A percentile compares a stretch with the other conserved stretches of the same genome.
These are phyloP conservation scores for Heterobasidion irregulare DNA, from an alignment of 1,284 basidiomycete genomes.

Conservation along the genomic window DNA sequence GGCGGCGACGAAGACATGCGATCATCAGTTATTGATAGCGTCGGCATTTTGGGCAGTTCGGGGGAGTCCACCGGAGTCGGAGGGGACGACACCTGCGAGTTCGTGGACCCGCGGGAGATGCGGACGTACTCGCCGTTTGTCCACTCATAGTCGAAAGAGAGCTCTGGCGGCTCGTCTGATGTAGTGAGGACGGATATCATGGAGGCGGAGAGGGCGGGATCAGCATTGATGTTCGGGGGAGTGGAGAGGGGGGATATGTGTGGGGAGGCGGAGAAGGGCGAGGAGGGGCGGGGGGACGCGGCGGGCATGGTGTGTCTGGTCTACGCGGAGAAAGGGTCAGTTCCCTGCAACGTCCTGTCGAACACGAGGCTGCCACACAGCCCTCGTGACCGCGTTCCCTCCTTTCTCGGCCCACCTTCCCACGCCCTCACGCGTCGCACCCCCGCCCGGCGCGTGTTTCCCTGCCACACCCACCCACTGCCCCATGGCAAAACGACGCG, in stretches of 20 bases:
- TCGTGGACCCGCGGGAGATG: constrained; percentile 31
- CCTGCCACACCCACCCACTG: no score
- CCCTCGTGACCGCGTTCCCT: neutral
- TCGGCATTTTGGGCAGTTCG: constrained; percentile 17
- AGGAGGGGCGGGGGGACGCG: neutral
- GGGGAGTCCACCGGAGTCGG: constrained; percentile 27
- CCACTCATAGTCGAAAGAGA: constrained; percentile 62
- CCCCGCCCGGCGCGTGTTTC: no score
- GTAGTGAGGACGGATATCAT: neutral
- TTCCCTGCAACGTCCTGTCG: neutral
- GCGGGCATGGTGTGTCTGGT: neutral
- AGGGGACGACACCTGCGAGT: constrained; percentile 23
- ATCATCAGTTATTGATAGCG: constrained; percentile 28
- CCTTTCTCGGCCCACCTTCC: no score
- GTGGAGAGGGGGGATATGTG: constrained; percentile 3
- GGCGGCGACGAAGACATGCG: neutral
- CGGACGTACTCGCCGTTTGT: constrained; percentile 55
- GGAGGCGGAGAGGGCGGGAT: neutral
- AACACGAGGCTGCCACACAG: neutral
- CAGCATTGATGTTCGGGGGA: neutral
- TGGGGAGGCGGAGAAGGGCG: neutral
- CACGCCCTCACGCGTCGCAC: no score
- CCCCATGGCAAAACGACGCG: constrained; percentile 31
- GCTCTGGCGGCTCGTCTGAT: constrained; percentile 44
- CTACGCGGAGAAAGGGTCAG: neutral